These are phyloP conservation scores for Penicillium salamii DNA, from an alignment of 495 filamentous ascomycete genomes.

Conservation along the genomic window DNA sequence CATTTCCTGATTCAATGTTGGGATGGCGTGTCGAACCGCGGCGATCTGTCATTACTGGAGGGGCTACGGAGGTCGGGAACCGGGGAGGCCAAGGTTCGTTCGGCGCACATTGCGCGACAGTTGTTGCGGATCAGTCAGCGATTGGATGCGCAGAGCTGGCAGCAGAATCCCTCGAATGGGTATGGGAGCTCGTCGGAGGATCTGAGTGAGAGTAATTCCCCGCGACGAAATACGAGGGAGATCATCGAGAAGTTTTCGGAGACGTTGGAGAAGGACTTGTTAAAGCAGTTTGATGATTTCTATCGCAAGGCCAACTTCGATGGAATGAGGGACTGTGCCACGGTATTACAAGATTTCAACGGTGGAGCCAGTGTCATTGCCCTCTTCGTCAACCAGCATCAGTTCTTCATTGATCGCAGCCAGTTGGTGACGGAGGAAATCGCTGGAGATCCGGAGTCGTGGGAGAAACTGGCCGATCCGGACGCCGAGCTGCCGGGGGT, in stretches of 20 bases:
- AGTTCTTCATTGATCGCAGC: slow-evolving; percentile 95
- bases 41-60: slow-evolving; percentile 74
- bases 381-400: slow-evolving; percentile 96
- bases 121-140: slow-evolving; percentile 83
- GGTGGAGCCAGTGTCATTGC: slow-evolving; percentile 91
- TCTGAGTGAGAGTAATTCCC: slow-evolving; percentile 31
- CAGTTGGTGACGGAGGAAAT: slow-evolving; percentile 91
- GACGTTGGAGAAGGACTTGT: slow-evolving; percentile 87
- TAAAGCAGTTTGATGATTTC: slow-evolving; percentile 95
- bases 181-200: slow-evolving; percentile 35
- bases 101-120: slow-evolving; percentile 86
- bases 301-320: slow-evolving; percentile 92
- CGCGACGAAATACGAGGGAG: slow-evolving; percentile 71
- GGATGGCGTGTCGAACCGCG: slow-evolving; percentile 84
- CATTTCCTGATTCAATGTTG: slow-evolving; percentile 95
- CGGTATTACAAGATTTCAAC: slow-evolving; percentile 93
- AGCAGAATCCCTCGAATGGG: slow-evolving; percentile 53
- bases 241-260: slow-evolving; percentile 97
- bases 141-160: slow-evolving; percentile 72
- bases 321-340: slow-evolving; percentile 93
- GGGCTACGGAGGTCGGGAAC: slow-evolving; percentile 75
- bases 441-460: slow-evolving; percentile 72
- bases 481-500: slow-evolving; percentile 87
- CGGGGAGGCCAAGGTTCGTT: slow-evolving; percentile 82
- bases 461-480: slow-evolving; percentile 91